These are phyloP conservation scores for Corchorus olitorius DNA, from an alignment of 345 rosid species.

Conservation along the genomic window DNA sequence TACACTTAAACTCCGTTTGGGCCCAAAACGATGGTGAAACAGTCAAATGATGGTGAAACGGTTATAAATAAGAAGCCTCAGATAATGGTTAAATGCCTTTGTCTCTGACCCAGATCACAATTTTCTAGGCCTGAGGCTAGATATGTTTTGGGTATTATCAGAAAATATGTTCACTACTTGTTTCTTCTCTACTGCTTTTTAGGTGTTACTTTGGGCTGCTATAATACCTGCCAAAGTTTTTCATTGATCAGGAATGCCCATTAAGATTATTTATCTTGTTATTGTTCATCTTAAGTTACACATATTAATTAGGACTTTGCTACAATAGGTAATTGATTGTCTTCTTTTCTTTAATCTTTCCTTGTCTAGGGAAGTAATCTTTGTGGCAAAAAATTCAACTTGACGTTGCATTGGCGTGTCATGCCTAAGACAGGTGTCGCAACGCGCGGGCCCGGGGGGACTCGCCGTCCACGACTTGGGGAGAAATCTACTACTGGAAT, in stretches of 20 bases:
- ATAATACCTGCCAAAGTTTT: constrained; percentile 85
- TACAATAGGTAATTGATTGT: neutral
- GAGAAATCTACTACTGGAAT: too few relatives aligned
- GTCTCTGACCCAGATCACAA: neutral
- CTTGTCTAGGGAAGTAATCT: constrained; percentile 73
- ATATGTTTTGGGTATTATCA: neutral
- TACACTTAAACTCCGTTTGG: too few relatives aligned
- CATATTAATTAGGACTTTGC: neutral
- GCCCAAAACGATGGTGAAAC: too few relatives aligned
- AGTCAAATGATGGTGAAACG: too few relatives aligned
- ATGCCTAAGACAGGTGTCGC: constrained; percentile 99
- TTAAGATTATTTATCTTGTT: neutral
- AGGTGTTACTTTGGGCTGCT: constrained; percentile 97
- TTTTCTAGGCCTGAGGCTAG: neutral
- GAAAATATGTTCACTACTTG: neutral
- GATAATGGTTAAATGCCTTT: constrained; percentile 26
- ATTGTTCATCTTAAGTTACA: neutral
- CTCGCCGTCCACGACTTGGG: too few relatives aligned
- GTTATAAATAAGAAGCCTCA: too few relatives aligned
- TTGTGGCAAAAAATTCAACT: constrained; percentile 78
- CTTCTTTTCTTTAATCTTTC: neutral
- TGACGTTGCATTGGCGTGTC: constrained; percentile 95
- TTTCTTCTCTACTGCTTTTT: constrained; percentile 9
- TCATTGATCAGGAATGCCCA: constrained; percentile 74
- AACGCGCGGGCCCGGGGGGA: too few relatives aligned